A percentile compares a stretch with the other conserved stretches of the same genome.
phyloP scores from a whole-genome alignment of 2,329 filamentous ascomycete species.

The Phoma sp. region DNA sequence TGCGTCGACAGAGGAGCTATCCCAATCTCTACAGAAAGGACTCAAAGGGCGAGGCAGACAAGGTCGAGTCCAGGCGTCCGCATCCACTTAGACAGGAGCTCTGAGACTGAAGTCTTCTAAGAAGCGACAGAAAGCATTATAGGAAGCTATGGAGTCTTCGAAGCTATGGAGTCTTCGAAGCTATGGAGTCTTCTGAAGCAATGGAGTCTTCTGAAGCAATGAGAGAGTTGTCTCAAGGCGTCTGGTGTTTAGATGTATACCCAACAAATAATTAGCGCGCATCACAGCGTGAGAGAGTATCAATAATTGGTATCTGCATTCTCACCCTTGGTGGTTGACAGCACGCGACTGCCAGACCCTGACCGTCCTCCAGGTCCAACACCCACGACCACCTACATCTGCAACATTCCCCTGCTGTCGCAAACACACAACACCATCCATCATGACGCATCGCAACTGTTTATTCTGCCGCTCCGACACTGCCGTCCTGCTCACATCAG shows the following conservation, averaged over 20 bases:
- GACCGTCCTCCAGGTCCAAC: background rate
- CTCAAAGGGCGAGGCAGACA: constrained; percentile 19
- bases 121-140: too few species aligned
- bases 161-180: too few species aligned
- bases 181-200: too few species aligned
- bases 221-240: background rate
- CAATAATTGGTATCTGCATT: too few species aligned
- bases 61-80: constrained; percentile 1
- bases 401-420: too few species aligned
- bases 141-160: too few species aligned
- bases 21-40: constrained; percentile 42
- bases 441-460: background rate
- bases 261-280: background rate
- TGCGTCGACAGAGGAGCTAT: constrained; percentile 50
- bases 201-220: too few species aligned
- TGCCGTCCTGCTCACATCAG: constrained; percentile 19
- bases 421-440: background rate
- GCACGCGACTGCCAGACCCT: constrained; percentile 12
- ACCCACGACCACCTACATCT: too few species aligned
- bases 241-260: constrained; percentile 8
- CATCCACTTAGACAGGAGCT: constrained; percentile 15
- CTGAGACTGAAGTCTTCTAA: too few species aligned
- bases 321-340: too few species aligned
- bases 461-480: background rate
- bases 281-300: background rate